These are phyloP conservation scores for Nigrospora sphaerica DNA, from an alignment of 2,329 filamentous ascomycete genomes.

Conservation along the genomic window DNA sequence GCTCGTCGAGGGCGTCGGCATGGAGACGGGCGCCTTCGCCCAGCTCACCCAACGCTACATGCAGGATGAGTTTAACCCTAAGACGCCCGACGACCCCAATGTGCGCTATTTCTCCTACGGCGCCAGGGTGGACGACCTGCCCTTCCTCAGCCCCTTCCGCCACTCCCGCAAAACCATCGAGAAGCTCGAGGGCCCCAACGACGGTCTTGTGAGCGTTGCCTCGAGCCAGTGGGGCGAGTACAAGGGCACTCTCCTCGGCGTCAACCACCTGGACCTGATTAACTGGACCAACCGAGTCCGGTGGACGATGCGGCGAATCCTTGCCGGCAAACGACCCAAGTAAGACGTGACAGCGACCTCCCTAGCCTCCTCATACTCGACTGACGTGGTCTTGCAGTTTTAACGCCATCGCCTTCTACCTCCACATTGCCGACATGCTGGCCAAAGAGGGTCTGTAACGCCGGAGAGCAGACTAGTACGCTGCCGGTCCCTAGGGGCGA, in stretches of 20 bases:
- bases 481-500: too few relatives aligned
- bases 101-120: conserved; percentile 59
- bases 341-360: conserved; percentile 19
- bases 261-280: conserved; percentile 59
- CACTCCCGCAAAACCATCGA: conserved; percentile 43
- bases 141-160: conserved; percentile 58
- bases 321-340: conserved; percentile 44
- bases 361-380: conserved; percentile 3
- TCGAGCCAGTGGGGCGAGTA: conserved; percentile 58
- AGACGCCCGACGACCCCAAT: conserved; percentile 41
- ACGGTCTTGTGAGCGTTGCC: conserved; percentile 59
- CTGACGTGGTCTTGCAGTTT: conserved; percentile 33
- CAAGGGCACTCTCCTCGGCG: conserved; percentile 53
- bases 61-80: conserved; percentile 50
- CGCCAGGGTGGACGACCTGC: conserved; percentile 43
- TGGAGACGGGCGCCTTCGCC: conserved; percentile 52
- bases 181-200: conserved; percentile 51
- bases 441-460: conserved; percentile 52
- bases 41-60: conserved; percentile 56
- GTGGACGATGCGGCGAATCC: conserved; percentile 44
- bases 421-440: conserved; percentile 62
- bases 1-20: conserved; percentile 40
- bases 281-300: conserved; percentile 59
- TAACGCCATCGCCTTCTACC: conserved; percentile 61
- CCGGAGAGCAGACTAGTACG: too few relatives aligned